A percentile compares a stretch with the other conserved stretches of the same genome.
Evolutionary conservation across 2,329 filamentous ascomycete genomes (phyloP).

Genomic region (Xylaria sp.): DNA sequence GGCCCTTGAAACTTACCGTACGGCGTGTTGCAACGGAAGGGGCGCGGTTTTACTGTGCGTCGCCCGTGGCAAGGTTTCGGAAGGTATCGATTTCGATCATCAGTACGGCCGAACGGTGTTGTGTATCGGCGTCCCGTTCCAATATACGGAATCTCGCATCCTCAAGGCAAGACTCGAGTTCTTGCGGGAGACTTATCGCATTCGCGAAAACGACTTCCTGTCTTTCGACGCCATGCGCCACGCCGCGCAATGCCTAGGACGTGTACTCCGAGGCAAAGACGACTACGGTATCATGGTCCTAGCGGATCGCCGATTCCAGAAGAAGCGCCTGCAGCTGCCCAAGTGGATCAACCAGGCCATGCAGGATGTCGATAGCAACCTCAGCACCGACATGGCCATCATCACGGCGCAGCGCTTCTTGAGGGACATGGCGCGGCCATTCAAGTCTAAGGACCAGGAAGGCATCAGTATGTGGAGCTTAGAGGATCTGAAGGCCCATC

Average conservation of each 20-base stretch:
- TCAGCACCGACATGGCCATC: slow-evolving; percentile 96
- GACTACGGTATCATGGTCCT: slow-evolving; percentile 99
- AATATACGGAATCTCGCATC: slow-evolving; percentile 98
- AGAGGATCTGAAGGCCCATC: slow-evolving; percentile 79
- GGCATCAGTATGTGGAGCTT: slow-evolving; percentile 93
- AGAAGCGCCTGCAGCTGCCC: slow-evolving; percentile 88
- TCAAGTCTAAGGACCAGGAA: slow-evolving; percentile 83
- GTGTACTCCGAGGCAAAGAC: slow-evolving; percentile 94
- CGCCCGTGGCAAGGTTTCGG: slow-evolving; percentile 94
- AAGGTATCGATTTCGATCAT: slow-evolving; percentile 99
- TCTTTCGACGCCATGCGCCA: slow-evolving; percentile 99
- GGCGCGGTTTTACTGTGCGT: slow-evolving; percentile 94
- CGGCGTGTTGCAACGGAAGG: slow-evolving; percentile 95
- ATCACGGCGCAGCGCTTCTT: slow-evolving; percentile 90
- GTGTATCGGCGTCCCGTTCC: slow-evolving; percentile 96
- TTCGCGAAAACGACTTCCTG: slow-evolving; percentile 95
- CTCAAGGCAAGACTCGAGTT: slow-evolving; percentile 96
- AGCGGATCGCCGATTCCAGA: slow-evolving; percentile 91
- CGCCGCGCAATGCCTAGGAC: slow-evolving; percentile 93
- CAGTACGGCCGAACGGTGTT: slow-evolving; percentile 96
- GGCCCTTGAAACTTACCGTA: slow-evolving; percentile 95
- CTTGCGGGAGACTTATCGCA: slow-evolving; percentile 94
- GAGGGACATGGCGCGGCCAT: slow-evolving; percentile 90
- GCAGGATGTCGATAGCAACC: slow-evolving; percentile 84
- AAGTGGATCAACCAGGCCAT: slow-evolving; percentile 97